phyloP scores from a whole-genome alignment of 2,329 filamentous ascomycete genomes.

The Penicillium sclerotiorum region DNA sequence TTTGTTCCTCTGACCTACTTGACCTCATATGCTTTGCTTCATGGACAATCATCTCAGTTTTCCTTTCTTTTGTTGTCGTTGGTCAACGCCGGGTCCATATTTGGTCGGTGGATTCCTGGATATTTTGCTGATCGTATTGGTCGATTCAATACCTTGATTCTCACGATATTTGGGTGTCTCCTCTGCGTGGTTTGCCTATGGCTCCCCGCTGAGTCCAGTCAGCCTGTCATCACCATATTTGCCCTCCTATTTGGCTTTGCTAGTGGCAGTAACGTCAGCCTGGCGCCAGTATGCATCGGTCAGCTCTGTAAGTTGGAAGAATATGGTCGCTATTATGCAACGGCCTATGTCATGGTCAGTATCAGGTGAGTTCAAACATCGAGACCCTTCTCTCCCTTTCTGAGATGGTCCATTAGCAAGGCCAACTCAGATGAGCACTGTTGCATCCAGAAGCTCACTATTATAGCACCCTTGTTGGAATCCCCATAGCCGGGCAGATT shows the following conservation, averaged over 20 bases:
- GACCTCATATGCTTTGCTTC: constrained; percentile 24
- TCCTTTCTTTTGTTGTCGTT: constrained; percentile 37
- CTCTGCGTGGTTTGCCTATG: neutral
- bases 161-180: constrained; percentile 12
- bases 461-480: too few relatives aligned
- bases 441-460: too few relatives aligned
- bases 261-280: constrained; percentile 70
- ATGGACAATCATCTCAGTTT: constrained; percentile 16
- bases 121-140: constrained; percentile 39
- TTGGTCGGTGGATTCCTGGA: constrained; percentile 37
- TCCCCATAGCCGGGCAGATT: too few relatives aligned
- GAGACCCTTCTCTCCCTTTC: too few relatives aligned
- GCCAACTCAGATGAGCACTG: too few relatives aligned
- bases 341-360: too few relatives aligned
- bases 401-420: too few relatives aligned
- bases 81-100: constrained; percentile 36
- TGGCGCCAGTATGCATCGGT: constrained; percentile 77
- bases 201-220: neutral
- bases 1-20: neutral
- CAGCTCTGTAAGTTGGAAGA: constrained; percentile 72
- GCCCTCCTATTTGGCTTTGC: constrained; percentile 73
- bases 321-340: constrained; percentile 77
- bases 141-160: constrained; percentile 37
- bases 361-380: too few relatives aligned
- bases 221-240: constrained; percentile 51